phyloP scores from a whole-genome alignment of 768 basidiomycete genomes.

The Termitomyces sp. region DNA sequence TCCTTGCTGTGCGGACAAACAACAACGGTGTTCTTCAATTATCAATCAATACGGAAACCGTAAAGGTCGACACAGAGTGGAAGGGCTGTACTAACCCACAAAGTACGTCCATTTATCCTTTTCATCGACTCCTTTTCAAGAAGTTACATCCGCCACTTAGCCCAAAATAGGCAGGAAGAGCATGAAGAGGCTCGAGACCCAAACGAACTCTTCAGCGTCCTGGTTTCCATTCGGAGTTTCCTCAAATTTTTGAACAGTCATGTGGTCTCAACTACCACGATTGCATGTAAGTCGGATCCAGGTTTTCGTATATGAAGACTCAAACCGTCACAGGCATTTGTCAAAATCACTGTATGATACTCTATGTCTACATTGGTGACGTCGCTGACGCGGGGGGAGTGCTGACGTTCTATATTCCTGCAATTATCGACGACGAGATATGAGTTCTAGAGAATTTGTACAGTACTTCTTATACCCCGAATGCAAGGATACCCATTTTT shows the following conservation, averaged over 20 bases:
- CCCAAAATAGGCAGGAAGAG: conserved; percentile 24
- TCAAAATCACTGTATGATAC: conserved; percentile 76
- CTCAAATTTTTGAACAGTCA: conserved; percentile 80
- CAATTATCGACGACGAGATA: conserved; percentile 55
- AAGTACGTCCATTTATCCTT: conserved; percentile 30
- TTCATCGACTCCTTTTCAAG: not conserved
- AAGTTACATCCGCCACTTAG: not conserved
- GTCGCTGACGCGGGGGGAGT: conserved; percentile 77
- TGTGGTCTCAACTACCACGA: conserved; percentile 77
- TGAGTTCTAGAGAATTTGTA: conserved; percentile 5
- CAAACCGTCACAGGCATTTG: conserved; percentile 61
- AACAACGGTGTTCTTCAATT: conserved; percentile 49
- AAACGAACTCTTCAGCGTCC: conserved; percentile 56
- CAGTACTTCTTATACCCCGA: conserved; percentile 1
- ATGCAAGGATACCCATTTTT: not conserved
- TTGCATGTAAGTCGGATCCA: conserved; percentile 59
- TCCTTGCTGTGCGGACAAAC: conserved; percentile 68
- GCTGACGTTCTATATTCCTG: conserved; percentile 85
- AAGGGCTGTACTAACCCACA: conserved; percentile 63
- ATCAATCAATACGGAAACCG: conserved; percentile 64
- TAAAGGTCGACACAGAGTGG: conserved; percentile 83
- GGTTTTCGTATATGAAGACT: not conserved
- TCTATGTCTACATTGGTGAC: conserved; percentile 88
- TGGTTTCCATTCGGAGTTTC: conserved; percentile 71
- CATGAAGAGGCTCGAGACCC: conserved; percentile 45